Base-by-base conservation (phyloP, 441 rosid genomes). In the Dalechampia spathulata region DNA sequence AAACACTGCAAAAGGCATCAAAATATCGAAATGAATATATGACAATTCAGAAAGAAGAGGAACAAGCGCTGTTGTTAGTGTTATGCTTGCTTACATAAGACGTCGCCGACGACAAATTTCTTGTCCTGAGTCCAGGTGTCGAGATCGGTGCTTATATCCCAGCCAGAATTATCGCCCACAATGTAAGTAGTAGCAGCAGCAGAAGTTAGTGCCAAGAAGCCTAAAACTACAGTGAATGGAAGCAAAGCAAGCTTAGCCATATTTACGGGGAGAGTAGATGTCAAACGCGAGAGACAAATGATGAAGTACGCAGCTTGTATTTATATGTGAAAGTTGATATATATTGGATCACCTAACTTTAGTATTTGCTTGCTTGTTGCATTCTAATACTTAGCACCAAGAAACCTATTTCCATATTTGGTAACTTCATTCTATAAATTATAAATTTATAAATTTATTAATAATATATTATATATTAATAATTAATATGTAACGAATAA, bases 71-170 rank as follows among this genome's bases (percentile, higher is more conserved):
- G 7, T 8, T n/a, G 13, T 10, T 1, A 13, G 3, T 6, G 5
- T 2, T 30, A 0, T 10, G 3, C 7, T 26, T 2, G 66, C 81
- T 73, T 76, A 89, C 96, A 11, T 46, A 93, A 64, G 62, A 60
- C 61, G 63, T 89, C 99, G 30, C 96, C 99, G 7, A 83, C 85
- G 12, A 60, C 42, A 69, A 92, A 93, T 28, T 30, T 74, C 70
- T 87, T 89, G 75, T 58, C 82, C 12, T 13, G 52, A 0, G 75
- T 13, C 99, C 99, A 93, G 20, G 89, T 45, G 40, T 72, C 82
- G 34, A 93, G 83, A 70, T 80, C 69, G 1, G 86, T 66, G 77
- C 97, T 89, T 27, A 89, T 75, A 75, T 92, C 97, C 99, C 99
- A 89, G 6, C 96, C 97, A 0, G 99, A 77, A 25, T n/a, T 76